Evolutionary conservation across 306 rosid genomes (phyloP).

Genomic region (Gleditsia sinensis): DNA sequence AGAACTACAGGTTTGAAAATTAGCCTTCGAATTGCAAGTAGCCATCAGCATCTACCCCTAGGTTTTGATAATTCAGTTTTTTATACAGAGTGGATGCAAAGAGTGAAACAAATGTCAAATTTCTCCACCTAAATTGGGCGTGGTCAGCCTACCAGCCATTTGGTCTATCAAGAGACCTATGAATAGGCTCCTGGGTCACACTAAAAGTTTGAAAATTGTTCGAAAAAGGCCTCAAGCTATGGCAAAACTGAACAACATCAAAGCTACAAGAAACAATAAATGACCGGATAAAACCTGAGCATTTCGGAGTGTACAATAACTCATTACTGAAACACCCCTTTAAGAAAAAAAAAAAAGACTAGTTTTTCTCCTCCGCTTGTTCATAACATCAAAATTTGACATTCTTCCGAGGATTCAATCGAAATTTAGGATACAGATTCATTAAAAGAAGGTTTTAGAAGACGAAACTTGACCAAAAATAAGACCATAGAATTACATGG

Average conservation of each 20-base stretch:
- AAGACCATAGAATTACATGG: not conserved
- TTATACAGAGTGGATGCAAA: not conserved
- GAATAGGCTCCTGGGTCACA: too few species aligned
- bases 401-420: not conserved
- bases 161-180: too few species aligned
- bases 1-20: conserved; percentile 7
- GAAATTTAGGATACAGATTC: not conserved
- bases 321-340: not conserved
- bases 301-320: not conserved
- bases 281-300: not conserved
- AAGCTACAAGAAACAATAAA: too few species aligned
- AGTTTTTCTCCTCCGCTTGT: not conserved
- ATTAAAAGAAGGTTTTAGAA: too few species aligned
- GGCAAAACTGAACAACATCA: not conserved
- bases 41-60: too few species aligned
- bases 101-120: not conserved
- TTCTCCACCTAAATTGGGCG: not conserved
- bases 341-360: not conserved
- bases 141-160: too few species aligned
- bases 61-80: too few species aligned
- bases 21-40: not conserved
- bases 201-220: too few species aligned
- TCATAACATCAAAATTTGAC: not conserved
- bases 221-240: too few species aligned
- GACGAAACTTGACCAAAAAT: too few species aligned